Base-by-base conservation (phyloP, 768 basidiomycete genomes). In the Mycena indigotica region DNA sequence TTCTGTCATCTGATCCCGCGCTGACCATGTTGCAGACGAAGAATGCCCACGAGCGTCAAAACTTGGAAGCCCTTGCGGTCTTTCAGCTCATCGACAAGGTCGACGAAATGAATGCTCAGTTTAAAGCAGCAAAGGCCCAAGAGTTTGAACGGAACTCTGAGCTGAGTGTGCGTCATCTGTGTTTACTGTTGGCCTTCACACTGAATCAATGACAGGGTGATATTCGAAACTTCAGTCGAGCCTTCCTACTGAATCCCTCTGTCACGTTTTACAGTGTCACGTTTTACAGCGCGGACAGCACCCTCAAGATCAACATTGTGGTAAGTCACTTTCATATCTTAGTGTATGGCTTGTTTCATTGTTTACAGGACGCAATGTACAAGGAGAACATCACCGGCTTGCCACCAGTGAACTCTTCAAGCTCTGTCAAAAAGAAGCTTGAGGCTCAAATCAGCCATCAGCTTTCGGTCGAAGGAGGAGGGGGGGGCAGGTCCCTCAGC, bases 11-110 rank as follows among this genome's bases (percentile, higher is more conserved):
- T 15, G 8, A 21, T 21, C 41, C 8, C 41, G 8, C 41, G 24
- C 10, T 23, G 8, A 12, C 21, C n/a, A 26, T 16, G 15, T 44
- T 21, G 24, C 41, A 45, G 41, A 21, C 41, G 16, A 45, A 15
- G 8, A 45, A 45, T 21, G 10, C 21, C 19, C 41, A 45, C 10
- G 41, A 45, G 41, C 41, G 41, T 23, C 41, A 45, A 21, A 45
- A 45, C 41, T 21, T 45, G 41, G 12, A 45, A 8, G 19, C 41
- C 41, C 19, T 45, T 21, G 41, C 41, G 16, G 41, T 45, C 41
- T 45, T 45, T 21, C 41, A 45, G 21, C 19, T 45, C 41, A 45
- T 45, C 41, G 41, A 45, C 41, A 45, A 45, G 24, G 41, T 45
- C 10, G 19, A 45, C 21, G 41, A 45, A 12, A n/a, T 45, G 24